These are phyloP conservation scores for Calycina herbarum DNA, from an alignment of 2,329 filamentous ascomycete genomes.

Conservation along the genomic window DNA sequence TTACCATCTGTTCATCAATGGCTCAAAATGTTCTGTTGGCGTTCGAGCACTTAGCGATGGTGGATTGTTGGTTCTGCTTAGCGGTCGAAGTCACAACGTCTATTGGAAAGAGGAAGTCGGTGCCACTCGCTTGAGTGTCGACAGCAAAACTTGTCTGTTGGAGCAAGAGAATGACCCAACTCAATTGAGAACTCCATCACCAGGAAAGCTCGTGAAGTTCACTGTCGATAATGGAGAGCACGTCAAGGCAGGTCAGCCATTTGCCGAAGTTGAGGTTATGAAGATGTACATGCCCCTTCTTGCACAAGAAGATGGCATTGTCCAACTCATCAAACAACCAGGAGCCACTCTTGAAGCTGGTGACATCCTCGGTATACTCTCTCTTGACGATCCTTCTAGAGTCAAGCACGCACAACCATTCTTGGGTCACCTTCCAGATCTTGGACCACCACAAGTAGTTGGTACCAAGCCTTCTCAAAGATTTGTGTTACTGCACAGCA, in stretches of 20 bases:
- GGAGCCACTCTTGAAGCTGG: conserved; percentile 96
- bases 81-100: conserved; percentile 92
- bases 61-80: conserved; percentile 85
- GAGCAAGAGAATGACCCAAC: conserved; percentile 99
- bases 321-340: conserved; percentile 98
- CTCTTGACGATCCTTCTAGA: conserved; percentile 90
- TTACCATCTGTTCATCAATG: conserved; percentile 98
- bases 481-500: conserved; percentile 74
- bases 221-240: conserved; percentile 94
- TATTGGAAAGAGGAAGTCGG: conserved; percentile 99
- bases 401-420: conserved; percentile 97
- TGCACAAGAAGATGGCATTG: conserved; percentile 90
- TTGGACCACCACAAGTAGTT: conserved; percentile 82
- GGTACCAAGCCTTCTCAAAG: conserved; percentile 90
- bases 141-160: conserved; percentile 95
- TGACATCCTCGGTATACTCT: conserved; percentile 96
- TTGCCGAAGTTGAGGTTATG: conserved; percentile 99
- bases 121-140: conserved; percentile 91
- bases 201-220: conserved; percentile 98
- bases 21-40: conserved; percentile 91
- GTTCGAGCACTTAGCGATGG: conserved; percentile 92
- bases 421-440: conserved; percentile 82
- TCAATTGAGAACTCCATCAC: conserved; percentile 89
- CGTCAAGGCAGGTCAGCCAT: conserved; percentile 87
- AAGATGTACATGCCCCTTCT: conserved; percentile 99